Percentiles rank a stretch among this genome's conserved stretches.
Evolutionary conservation across 805 yeast genomes (phyloP).

Genomic region (Kodamaea lidongshanica): DNA sequence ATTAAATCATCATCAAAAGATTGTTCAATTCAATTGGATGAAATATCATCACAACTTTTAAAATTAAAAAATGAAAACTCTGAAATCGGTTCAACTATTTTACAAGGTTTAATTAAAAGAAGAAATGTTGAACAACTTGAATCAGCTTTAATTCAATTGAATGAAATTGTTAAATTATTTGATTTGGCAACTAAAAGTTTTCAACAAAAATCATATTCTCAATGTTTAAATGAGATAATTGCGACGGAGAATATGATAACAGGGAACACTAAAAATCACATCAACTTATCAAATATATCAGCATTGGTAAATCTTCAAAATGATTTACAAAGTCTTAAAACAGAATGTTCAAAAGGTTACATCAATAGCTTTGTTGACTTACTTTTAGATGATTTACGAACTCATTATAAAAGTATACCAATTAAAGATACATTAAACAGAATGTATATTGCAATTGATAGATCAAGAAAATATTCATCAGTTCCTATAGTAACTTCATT

Average conservation of each 20-base stretch:
- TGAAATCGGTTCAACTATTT: constrained; percentile 42
- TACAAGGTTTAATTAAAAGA: constrained; percentile 46
- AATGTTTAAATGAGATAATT: constrained; percentile 53
- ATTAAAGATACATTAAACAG: constrained; percentile 46
- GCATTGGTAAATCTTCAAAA: constrained; percentile 49
- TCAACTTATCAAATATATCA: constrained; percentile 40
- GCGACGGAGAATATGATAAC: constrained; percentile 50
- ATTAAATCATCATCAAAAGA: constrained; percentile 50
- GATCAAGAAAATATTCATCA: constrained; percentile 16
- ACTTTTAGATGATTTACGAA: constrained; percentile 56
- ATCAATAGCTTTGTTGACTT: constrained; percentile 50
- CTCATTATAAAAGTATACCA: constrained; percentile 48
- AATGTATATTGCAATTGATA: constrained; percentile 27
- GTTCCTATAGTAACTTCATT: constrained; percentile 29
- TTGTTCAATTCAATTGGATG: constrained; percentile 43
- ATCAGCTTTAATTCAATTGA: constrained; percentile 50
- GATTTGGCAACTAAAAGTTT: constrained; percentile 36
- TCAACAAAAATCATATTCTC: constrained; percentile 40
- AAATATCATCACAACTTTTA: constrained; percentile 42
- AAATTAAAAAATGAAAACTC: constrained; percentile 46
- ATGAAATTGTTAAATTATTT: constrained; percentile 26
- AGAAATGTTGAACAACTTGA: constrained; percentile 60
- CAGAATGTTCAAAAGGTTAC: constrained; percentile 66
- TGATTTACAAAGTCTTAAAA: constrained; percentile 47
- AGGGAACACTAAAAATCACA: constrained; percentile 33